Percentiles rank a stretch among this genome's conserved stretches.
Conservation (phyloP, 2,329 filamentous ascomycete species). For the Didymella keratinophila region DNA sequence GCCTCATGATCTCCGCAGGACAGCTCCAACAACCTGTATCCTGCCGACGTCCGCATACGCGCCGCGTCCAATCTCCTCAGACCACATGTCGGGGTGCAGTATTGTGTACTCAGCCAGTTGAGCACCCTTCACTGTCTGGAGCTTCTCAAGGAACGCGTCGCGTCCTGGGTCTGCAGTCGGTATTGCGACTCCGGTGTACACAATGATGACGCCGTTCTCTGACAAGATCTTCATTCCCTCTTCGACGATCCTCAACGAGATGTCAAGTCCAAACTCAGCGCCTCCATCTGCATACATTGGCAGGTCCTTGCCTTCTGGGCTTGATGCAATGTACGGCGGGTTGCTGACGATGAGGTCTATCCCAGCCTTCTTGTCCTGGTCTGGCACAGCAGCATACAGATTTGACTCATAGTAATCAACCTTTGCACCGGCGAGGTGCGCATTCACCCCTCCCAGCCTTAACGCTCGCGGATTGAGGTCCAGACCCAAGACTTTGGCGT, state of each 20-base stretch:
- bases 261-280: conserved; percentile 31
- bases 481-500: conserved; percentile 29
- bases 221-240: conserved; percentile 31
- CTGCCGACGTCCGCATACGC: conserved; percentile 36
- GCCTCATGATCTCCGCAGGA: conserved; percentile 20
- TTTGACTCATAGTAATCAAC: conserved; percentile 32
- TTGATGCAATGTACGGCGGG: conserved; percentile 37
- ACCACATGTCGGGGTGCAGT: conserved; percentile 37
- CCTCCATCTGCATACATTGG: conserved; percentile 39
- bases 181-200: conserved; percentile 37
- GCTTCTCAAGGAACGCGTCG: conserved; percentile 30
- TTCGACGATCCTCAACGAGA: conserved; percentile 32
- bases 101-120: conserved; percentile 31
- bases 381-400: conserved; percentile 27
- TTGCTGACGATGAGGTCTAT: conserved; percentile 38
- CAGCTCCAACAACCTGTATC: conserved; percentile 36
- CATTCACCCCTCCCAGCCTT: conserved; percentile 28
- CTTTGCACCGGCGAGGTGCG: conserved; percentile 23
- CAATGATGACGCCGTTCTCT: conserved; percentile 25
- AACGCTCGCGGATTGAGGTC: conserved; percentile 34
- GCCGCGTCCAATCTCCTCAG: conserved; percentile 35
- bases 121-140: conserved; percentile 23
- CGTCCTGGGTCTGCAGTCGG: conserved; percentile 25
- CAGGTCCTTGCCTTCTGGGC: conserved; percentile 29
- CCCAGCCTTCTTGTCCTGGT: conserved; percentile 12